Conservation (phyloP, 2,329 filamentous ascomycete species). For the Kalmusia sp. region DNA sequence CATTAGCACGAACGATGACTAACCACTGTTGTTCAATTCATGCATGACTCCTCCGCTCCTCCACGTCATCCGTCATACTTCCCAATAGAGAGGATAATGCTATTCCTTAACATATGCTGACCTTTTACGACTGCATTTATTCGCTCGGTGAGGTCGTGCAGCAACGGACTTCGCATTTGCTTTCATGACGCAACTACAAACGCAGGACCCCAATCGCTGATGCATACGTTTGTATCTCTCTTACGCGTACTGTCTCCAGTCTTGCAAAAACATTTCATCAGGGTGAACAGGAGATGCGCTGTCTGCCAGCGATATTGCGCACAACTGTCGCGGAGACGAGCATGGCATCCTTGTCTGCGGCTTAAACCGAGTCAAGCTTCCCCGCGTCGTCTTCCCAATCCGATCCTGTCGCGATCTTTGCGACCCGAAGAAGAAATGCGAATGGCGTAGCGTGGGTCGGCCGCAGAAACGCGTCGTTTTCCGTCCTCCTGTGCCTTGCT, state of each 20-base stretch:
- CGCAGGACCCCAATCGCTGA: no score
- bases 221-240: no score
- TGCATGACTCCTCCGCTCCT: background rate
- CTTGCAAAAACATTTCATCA: no score
- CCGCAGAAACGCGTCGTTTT: constrained; percentile 8
- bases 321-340: background rate
- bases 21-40: no score
- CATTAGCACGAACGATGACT: no score
- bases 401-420: background rate
- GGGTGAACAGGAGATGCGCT: no score
- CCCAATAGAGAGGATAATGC: background rate
- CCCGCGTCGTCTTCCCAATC: background rate
- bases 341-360: background rate
- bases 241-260: no score
- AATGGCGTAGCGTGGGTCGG: constrained; percentile 1
- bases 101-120: background rate
- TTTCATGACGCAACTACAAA: background rate
- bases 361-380: background rate
- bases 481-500: constrained; percentile 5
- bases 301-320: background rate
- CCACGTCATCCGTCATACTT: background rate
- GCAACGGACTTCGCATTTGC: background rate
- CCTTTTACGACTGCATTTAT: background rate
- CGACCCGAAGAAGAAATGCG: constrained; percentile 9
- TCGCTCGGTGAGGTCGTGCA: background rate